These are phyloP conservation scores for Fraxinus albicans DNA, from an alignment of 305 asterid genomes.

Conservation along the genomic window DNA sequence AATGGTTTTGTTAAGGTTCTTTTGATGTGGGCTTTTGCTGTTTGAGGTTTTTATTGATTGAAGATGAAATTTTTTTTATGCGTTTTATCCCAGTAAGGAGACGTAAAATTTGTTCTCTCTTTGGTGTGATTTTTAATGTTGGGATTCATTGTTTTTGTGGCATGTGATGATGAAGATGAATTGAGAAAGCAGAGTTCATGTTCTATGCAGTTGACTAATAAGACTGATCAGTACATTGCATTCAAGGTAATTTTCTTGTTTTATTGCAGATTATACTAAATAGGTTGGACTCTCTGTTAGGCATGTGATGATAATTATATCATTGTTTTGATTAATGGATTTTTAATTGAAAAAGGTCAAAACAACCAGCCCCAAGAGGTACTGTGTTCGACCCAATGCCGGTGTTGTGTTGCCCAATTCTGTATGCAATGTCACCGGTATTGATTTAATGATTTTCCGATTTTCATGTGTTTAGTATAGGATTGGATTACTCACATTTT, in stretches of 20 bases:
- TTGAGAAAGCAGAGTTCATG: constrained; percentile 78
- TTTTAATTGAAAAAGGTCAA: constrained; percentile 51
- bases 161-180: constrained; percentile 51
- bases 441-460: not conserved
- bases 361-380: constrained; percentile 82
- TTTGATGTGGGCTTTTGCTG: constrained; percentile 13
- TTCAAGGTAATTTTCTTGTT: constrained; percentile 54
- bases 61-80: not conserved
- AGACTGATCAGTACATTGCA: constrained; percentile 69
- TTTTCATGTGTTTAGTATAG: not conserved
- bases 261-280: constrained; percentile 3
- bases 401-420: constrained; percentile 71
- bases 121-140: not conserved
- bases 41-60: not conserved
- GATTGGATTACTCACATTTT: not conserved
- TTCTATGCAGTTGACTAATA: constrained; percentile 75
- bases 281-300: not conserved
- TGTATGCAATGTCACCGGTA: constrained; percentile 55
- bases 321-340: constrained; percentile 11
- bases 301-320: not conserved
- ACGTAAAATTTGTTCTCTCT: not conserved
- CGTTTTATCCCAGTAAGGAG: not conserved
- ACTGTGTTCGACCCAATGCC: constrained; percentile 82
- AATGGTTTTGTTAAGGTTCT: constrained; percentile 13
- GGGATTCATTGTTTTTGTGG: constrained; percentile 10